phyloP scores from a whole-genome alignment of 192 early-diverging fungal species.

The Glomus cerebriforme region DNA sequence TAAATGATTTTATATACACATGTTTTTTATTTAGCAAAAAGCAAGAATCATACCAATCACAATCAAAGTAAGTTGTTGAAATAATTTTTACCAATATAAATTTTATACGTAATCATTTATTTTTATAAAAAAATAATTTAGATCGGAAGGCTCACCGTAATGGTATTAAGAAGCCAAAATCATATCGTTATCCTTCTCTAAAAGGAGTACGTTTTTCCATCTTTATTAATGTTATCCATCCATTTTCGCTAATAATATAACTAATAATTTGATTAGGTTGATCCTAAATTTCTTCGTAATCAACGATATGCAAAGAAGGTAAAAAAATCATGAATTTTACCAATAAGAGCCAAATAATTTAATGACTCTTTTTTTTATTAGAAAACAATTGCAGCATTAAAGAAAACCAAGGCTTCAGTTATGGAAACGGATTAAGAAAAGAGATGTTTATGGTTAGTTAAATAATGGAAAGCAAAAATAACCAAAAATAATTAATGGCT shows the following conservation, averaged over 20 bases:
- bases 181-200: slow-evolving; percentile 84
- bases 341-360: neutral
- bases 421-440: neutral
- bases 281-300: slow-evolving; percentile 94
- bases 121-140: slow-evolving; percentile 32
- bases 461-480: neutral
- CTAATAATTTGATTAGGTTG: slow-evolving; percentile 14
- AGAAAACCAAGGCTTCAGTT: neutral
- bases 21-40: slow-evolving; percentile 67
- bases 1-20: neutral
- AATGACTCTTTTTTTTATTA: neutral
- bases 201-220: slow-evolving; percentile 87
- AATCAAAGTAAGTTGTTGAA: slow-evolving; percentile 84
- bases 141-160: slow-evolving; percentile 99
- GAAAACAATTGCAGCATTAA: neutral
- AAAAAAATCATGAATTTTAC: neutral
- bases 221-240: neutral
- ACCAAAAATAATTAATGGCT: neutral
- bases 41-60: slow-evolving; percentile 99
- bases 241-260: too few species aligned
- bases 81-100: slow-evolving; percentile 1
- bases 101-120: neutral
- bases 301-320: slow-evolving; percentile 88
- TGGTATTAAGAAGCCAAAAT: slow-evolving; percentile 98
- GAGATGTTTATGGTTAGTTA: neutral